Percentiles rank a stretch among this genome's conserved stretches.
Evolutionary conservation across 768 basidiomycete species (phyloP).

Genomic region (Chalciporus chontae): DNA sequence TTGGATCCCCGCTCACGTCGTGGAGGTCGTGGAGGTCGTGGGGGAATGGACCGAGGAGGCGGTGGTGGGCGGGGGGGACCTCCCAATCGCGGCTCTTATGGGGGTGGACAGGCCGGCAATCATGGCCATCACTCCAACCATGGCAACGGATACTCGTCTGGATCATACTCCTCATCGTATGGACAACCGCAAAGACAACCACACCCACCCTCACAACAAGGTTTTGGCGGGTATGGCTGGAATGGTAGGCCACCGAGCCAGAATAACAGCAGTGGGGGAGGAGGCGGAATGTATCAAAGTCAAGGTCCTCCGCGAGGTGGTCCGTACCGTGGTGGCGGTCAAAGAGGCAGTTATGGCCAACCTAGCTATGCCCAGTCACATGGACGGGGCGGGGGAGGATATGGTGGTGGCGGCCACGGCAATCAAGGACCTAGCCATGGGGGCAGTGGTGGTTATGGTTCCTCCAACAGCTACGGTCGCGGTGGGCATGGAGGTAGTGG

Average conservation of each 20-base stretch:
- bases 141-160: slow-evolving; percentile 17
- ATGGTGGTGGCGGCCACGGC: slow-evolving; percentile 13
- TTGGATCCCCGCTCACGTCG: slow-evolving; percentile 61
- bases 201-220: slow-evolving; percentile 18
- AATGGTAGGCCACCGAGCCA: slow-evolving; percentile 29
- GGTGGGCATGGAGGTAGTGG: slow-evolving; percentile 40
- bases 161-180: slow-evolving; percentile 15
- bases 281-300: slow-evolving; percentile 23
- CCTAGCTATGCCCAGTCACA: slow-evolving; percentile 18
- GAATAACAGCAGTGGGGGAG: slow-evolving; percentile 29
- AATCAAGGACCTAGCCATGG: slow-evolving; percentile 21
- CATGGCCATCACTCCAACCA: slow-evolving; percentile 3
- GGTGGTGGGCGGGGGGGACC: slow-evolving; percentile 34
- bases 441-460: slow-evolving; percentile 31
- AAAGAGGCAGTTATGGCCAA: slow-evolving; percentile 26
- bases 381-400: slow-evolving; percentile 26
- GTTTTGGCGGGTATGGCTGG: slow-evolving; percentile 32
- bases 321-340: slow-evolving; percentile 24
- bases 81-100: slow-evolving; percentile 20
- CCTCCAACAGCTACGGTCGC: slow-evolving; percentile 27
- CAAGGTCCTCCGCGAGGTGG: slow-evolving; percentile 25
- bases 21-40: slow-evolving; percentile 45
- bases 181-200: slow-evolving; percentile 18
- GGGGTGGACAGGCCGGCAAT: slow-evolving; percentile 8
- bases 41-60: slow-evolving; percentile 38